Percentiles rank a stretch among this genome's conserved stretches.
These are phyloP conservation scores for Ophiocordyceps australis DNA, from an alignment of 2,329 filamentous ascomycete species.

Conservation along the genomic window DNA sequence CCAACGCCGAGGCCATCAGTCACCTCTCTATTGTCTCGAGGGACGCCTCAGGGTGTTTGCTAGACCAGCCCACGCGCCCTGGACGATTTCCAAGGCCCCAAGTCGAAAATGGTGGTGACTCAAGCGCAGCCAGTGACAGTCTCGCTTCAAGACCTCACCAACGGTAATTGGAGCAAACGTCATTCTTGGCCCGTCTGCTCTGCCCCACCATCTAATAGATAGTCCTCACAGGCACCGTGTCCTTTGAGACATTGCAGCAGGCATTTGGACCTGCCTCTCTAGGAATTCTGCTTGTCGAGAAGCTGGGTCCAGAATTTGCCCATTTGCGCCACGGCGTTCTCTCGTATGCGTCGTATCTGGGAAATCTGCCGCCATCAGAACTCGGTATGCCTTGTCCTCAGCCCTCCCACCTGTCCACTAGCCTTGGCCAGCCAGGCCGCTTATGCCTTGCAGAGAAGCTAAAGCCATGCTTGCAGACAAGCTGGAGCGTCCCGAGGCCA, in stretches of 20 bases:
- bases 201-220: background rate
- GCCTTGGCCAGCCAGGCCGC: too few relatives aligned
- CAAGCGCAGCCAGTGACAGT: constrained; percentile 39
- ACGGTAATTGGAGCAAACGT: constrained; percentile 22
- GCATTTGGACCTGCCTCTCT: constrained; percentile 85
- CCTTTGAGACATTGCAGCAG: constrained; percentile 49
- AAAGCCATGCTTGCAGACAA: constrained; percentile 18
- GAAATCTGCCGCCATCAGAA: constrained; percentile 53
- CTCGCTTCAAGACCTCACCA: constrained; percentile 40
- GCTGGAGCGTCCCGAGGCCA: constrained; percentile 39
- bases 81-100: too few relatives aligned
- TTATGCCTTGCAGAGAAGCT: background rate
- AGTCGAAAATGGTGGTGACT: constrained; percentile 23
- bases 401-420: too few relatives aligned
- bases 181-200: background rate
- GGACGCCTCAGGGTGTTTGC: too few relatives aligned
- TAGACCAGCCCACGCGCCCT: too few relatives aligned
- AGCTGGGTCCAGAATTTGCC: constrained; percentile 55
- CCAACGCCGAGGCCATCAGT: too few relatives aligned
- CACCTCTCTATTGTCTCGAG: too few relatives aligned
- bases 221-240: constrained; percentile 35
- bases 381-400: constrained; percentile 36
- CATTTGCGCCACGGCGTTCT: constrained; percentile 57
- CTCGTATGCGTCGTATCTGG: constrained; percentile 78
- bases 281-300: constrained; percentile 85